A percentile compares a stretch with the other conserved stretches of the same genome.
Conservation (phyloP, 2,329 filamentous ascomycete genomes). For the Aspergillus intermedius region DNA sequence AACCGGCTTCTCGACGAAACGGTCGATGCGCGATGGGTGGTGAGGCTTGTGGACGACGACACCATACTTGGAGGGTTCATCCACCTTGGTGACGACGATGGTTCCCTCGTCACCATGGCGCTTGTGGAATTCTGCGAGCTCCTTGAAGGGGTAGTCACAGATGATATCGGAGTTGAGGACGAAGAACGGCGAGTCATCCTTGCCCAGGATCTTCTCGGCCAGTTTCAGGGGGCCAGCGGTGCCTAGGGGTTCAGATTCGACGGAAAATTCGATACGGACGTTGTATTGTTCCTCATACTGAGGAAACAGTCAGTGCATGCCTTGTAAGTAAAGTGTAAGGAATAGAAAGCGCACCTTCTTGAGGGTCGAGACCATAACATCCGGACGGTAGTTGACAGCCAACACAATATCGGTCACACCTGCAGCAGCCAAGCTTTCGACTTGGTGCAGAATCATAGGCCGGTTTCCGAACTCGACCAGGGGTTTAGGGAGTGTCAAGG, state of each 20-base stretch:
- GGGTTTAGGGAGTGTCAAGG: conserved; percentile 92
- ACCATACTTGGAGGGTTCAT: conserved; percentile 98
- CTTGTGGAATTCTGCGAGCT: conserved; percentile 88
- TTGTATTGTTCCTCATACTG: conserved; percentile 88
- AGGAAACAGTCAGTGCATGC: not conserved
- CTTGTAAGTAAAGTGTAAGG: not conserved
- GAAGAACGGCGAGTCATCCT: conserved; percentile 93
- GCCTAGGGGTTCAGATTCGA: conserved; percentile 91
- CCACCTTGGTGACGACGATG: conserved; percentile 97
- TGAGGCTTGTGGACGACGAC: conserved; percentile 95
- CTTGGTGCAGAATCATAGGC: conserved; percentile 98
- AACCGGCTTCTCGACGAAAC: conserved; percentile 98
- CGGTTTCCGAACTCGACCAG: conserved; percentile 98
- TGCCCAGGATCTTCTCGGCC: conserved; percentile 82
- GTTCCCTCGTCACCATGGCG: conserved; percentile 90
- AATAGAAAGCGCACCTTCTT: conserved; percentile 61
- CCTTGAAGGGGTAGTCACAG: conserved; percentile 92
- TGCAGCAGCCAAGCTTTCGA: conserved; percentile 85
- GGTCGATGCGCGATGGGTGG: conserved; percentile 86
- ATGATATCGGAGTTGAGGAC: conserved; percentile 98
- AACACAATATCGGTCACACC: conserved; percentile 97
- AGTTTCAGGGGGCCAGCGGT: conserved; percentile 94
- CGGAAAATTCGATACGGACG: conserved; percentile 93
- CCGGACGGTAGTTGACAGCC: conserved; percentile 96
- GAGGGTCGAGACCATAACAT: conserved; percentile 92